Evolutionary conservation across 129 eudicot species (phyloP).

Genomic region (Dittrichia graveolens): DNA sequence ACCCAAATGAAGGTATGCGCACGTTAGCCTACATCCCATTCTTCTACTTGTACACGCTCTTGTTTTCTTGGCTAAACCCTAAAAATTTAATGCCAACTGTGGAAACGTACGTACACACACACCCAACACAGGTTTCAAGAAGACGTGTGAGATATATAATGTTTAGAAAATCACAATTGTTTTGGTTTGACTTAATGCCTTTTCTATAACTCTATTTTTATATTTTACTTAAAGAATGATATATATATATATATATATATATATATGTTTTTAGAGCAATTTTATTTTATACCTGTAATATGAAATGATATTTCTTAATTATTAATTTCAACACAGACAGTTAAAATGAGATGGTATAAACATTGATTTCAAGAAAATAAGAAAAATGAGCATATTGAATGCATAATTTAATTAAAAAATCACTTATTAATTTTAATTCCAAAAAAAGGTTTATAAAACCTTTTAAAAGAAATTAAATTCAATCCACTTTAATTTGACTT

Average conservation of each 20-base stretch:
- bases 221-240: neutral
- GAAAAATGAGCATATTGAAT: neutral
- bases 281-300: neutral
- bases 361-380: neutral
- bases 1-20: constrained; percentile 93
- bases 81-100: constrained; percentile 41
- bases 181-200: neutral
- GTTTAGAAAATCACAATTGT: neutral
- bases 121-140: constrained; percentile 41
- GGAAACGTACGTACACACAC: constrained; percentile 33
- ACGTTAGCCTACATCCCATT: constrained; percentile 36
- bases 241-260: no score
- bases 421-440: neutral
- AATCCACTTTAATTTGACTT: no score
- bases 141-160: constrained; percentile 7
- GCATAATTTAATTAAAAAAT: neutral
- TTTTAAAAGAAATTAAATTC: no score
- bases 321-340: neutral
- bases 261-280: neutral
- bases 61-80: constrained; percentile 42
- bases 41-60: constrained; percentile 29
- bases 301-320: neutral
- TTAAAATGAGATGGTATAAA: neutral
- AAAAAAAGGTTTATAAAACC: neutral
- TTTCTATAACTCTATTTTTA: neutral